These are phyloP conservation scores for Silene coronaria DNA, from an alignment of 179 eudicot genomes.

Conservation along the genomic window DNA sequence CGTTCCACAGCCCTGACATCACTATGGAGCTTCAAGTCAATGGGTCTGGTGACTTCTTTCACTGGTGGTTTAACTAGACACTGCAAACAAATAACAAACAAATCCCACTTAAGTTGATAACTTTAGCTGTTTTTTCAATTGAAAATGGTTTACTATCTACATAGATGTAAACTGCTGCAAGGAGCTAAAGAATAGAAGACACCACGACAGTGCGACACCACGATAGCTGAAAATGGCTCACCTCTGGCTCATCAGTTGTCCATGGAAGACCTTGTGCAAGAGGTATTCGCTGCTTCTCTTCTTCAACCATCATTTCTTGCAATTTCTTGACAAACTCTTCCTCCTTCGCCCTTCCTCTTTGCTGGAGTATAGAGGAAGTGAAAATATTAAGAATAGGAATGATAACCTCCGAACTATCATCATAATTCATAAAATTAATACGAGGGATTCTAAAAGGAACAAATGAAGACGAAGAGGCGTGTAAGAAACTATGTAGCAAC, in stretches of 20 bases:
- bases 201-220: not conserved
- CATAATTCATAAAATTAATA: not conserved
- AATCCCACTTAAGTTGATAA: not conserved
- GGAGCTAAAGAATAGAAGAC: not conserved
- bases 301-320: constrained; percentile 66
- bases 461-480: not conserved
- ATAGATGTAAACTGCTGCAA: not conserved
- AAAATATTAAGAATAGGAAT: not conserved
- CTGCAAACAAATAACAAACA: constrained; percentile 29
- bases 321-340: constrained; percentile 76
- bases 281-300: constrained; percentile 74
- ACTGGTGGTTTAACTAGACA: constrained; percentile 66
- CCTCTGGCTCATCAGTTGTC: constrained; percentile 97
- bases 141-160: not conserved
- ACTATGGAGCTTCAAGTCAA: constrained; percentile 70
- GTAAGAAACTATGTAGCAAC: not conserved
- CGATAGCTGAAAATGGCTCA: constrained; percentile 13
- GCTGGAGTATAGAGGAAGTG: constrained; percentile 33
- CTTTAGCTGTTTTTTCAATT: not conserved
- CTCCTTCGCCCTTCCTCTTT: constrained; percentile 79
- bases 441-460: not conserved
- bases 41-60: constrained; percentile 68
- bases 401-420: not conserved
- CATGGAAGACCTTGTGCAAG: constrained; percentile 95
- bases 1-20: constrained; percentile 88